Evolutionary conservation across 164 flowering plant genomes (phyloP).

Genomic region (Macadamia tetraphylla): DNA sequence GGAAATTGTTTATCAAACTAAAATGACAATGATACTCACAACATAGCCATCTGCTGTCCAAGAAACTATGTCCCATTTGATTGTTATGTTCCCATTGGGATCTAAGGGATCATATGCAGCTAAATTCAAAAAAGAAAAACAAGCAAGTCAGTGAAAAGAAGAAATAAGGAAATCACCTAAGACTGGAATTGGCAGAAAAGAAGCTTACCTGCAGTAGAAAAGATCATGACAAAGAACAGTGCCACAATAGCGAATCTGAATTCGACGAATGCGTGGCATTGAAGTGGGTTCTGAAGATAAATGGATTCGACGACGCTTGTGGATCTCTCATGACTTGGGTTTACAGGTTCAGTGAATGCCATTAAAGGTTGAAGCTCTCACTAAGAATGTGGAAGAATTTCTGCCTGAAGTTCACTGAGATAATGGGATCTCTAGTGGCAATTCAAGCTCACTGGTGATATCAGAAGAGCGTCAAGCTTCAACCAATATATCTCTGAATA

Average conservation of each 20-base stretch:
- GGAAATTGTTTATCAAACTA: neutral
- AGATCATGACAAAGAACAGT: conserved; percentile 23
- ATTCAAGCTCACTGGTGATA: neutral
- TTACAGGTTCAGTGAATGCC: conserved; percentile 4
- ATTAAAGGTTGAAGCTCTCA: neutral
- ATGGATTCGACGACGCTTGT: neutral
- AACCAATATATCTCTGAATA: neutral
- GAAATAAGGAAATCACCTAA: neutral
- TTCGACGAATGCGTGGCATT: neutral
- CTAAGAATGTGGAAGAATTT: neutral
- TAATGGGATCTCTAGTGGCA: neutral
- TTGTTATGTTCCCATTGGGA: conserved; percentile 51
- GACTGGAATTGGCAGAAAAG: neutral
- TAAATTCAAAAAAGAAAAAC: conserved; percentile 10
- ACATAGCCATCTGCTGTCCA: conserved; percentile 69
- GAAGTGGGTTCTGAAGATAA: neutral
- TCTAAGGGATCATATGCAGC: conserved; percentile 56
- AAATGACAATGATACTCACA: conserved; percentile 23
- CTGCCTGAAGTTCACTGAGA: conserved; percentile 1
- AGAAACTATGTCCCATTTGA: conserved; percentile 58
- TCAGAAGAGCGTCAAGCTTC: neutral
- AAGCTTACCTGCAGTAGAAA: conserved; percentile 36
- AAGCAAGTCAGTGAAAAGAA: neutral
- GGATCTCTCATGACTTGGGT: neutral
- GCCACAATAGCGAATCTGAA: conserved; percentile 26